Conservation (phyloP, 768 basidiomycete genomes). For the Suillus tomentosus region DNA sequence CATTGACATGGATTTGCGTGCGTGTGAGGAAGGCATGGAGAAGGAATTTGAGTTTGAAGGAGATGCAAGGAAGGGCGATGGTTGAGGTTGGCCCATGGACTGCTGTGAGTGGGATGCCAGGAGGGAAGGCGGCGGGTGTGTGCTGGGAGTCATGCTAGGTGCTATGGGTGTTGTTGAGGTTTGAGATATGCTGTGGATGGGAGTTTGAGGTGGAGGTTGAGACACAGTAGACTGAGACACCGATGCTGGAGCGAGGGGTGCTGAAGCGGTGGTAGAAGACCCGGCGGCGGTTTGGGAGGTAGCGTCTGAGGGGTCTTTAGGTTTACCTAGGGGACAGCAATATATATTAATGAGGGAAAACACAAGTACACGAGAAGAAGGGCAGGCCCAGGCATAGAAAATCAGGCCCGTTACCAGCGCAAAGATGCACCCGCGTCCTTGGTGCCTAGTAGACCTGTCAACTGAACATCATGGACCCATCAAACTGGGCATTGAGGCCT, state of each 20-base stretch:
- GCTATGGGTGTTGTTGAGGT: constrained; percentile 13
- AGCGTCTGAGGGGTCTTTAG: constrained; percentile 22
- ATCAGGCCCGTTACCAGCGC: not conserved
- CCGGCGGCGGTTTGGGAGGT: constrained; percentile 12
- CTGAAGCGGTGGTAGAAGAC: constrained; percentile 14
- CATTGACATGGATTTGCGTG: constrained; percentile 11
- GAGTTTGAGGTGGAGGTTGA: constrained; percentile 23
- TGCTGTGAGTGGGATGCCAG: constrained; percentile 19
- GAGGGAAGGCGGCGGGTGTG: constrained; percentile 33
- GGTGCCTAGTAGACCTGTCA: not conserved
- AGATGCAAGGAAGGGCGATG: constrained; percentile 17
- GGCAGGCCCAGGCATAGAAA: not conserved
- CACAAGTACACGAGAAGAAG: not conserved
- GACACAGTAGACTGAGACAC: constrained; percentile 8
- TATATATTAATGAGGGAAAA: constrained; percentile 9
- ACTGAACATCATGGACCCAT: no score
- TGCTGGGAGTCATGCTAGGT: constrained; percentile 35
- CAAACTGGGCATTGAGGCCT: not conserved
- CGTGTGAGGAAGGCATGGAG: constrained; percentile 5
- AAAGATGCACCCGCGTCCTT: not conserved
- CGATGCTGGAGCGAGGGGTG: constrained; percentile 13
- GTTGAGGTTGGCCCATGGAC: constrained; percentile 19
- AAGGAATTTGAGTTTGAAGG: constrained; percentile 16
- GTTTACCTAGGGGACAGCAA: constrained; percentile 21
- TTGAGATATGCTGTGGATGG: constrained; percentile 12